Conservation (phyloP, 2,329 filamentous ascomycete genomes). For the Kalaharituber pfeilii region DNA sequence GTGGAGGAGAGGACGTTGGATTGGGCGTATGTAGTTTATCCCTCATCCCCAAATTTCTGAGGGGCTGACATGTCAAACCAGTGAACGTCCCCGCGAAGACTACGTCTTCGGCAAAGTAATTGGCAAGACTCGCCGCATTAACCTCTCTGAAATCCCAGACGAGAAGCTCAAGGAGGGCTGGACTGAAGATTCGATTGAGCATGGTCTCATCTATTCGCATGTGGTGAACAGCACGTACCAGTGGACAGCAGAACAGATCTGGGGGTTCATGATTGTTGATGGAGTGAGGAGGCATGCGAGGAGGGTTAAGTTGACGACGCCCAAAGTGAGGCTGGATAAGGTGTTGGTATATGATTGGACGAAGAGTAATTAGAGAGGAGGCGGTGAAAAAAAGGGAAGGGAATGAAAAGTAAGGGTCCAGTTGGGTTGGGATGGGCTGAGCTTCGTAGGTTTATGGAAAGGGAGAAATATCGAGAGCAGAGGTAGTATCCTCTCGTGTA, state of each 20-base stretch:
- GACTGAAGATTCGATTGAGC: constrained; percentile 34
- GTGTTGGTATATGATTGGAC: constrained; percentile 30
- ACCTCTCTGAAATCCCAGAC: constrained; percentile 32
- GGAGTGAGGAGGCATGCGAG: constrained; percentile 28
- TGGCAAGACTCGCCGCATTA: constrained; percentile 40
- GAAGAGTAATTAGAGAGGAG: not conserved
- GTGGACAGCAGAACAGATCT: constrained; percentile 40
- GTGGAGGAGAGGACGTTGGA: constrained; percentile 41
- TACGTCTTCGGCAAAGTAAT: constrained; percentile 59
- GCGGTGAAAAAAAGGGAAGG: not conserved
- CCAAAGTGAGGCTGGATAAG: constrained; percentile 27
- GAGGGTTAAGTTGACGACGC: constrained; percentile 29
- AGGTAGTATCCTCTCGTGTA: no score
- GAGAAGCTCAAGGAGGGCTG: constrained; percentile 42
- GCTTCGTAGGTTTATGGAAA: no score
- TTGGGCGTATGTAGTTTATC: constrained; percentile 28
- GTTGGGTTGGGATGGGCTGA: no score
- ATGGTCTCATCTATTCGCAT: constrained; percentile 33
- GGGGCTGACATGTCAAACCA: not conserved
- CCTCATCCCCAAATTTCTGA: not conserved
- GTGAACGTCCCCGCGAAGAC: constrained; percentile 49
- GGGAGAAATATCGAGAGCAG: no score
- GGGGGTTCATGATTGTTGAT: constrained; percentile 32
- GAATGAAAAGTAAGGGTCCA: no score
- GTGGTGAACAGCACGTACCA: constrained; percentile 33